Conservation (phyloP, 257 asterid genomes). For the Cynanchum wilfordii region DNA sequence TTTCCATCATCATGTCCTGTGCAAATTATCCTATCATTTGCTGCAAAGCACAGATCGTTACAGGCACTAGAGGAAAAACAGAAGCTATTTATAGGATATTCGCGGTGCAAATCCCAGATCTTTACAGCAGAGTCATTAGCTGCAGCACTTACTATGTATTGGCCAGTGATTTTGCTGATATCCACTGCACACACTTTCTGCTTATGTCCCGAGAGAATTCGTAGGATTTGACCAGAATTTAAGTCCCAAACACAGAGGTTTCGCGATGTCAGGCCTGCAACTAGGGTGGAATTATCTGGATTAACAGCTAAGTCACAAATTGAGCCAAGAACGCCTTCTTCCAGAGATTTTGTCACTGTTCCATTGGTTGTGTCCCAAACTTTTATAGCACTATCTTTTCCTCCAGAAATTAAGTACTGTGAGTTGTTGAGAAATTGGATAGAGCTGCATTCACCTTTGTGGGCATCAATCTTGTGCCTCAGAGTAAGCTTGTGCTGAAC, state of each 20-base stretch:
- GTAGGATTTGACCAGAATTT: slow-evolving; percentile 6
- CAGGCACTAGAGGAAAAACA: neutral
- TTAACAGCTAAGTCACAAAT: slow-evolving; percentile 13
- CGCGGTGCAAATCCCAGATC: slow-evolving; percentile 9
- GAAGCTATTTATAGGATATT: neutral
- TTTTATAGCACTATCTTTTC: slow-evolving; percentile 4
- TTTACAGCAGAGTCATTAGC: neutral
- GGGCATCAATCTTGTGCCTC: slow-evolving; percentile 16
- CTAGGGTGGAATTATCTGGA: neutral
- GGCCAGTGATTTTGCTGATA: slow-evolving; percentile 5
- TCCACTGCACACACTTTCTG: slow-evolving; percentile 17
- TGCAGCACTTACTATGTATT: slow-evolving; percentile 1
- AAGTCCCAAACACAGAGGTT: slow-evolving; percentile 8
- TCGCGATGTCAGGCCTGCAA: slow-evolving; percentile 12
- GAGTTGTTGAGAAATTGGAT: slow-evolving; percentile 11
- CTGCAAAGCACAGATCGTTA: slow-evolving; percentile 9
- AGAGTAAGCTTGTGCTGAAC: slow-evolving; percentile 5
- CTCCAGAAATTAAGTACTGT: slow-evolving; percentile 3
- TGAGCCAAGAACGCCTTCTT: slow-evolving; percentile 12
- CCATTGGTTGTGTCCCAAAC: slow-evolving; percentile 12
- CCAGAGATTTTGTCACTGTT: neutral
- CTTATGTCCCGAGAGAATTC: neutral
- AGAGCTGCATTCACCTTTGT: slow-evolving; percentile 14
- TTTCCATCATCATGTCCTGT: slow-evolving; percentile 14
- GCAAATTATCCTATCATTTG: slow-evolving; percentile 2